Conservation (phyloP, 306 rosid genomes). For the Argentina anserina region DNA sequence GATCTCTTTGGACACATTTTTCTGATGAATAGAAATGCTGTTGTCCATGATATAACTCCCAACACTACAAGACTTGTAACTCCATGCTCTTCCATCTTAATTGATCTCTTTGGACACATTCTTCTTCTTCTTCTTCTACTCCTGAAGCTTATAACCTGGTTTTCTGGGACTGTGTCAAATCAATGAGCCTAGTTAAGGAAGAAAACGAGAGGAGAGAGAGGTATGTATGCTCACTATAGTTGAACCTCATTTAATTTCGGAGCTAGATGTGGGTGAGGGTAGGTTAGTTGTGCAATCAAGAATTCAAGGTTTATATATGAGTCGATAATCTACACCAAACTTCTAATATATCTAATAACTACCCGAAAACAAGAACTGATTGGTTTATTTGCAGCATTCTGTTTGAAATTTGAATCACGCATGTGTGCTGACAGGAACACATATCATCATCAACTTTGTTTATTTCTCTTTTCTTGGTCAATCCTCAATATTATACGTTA, state of each 20-base stretch:
- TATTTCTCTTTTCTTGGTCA: not conserved
- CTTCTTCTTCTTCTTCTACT: not conserved
- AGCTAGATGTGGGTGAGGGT: not conserved
- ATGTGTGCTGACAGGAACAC: not conserved
- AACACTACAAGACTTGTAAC: conserved; percentile 28
- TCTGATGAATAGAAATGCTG: conserved; percentile 42
- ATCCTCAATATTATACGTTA: not conserved
- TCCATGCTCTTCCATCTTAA: conserved; percentile 34
- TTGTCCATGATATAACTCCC: conserved; percentile 74
- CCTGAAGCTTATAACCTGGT: conserved; percentile 2
- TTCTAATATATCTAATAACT: not conserved
- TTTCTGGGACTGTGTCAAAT: not conserved
- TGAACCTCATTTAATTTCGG: conserved; percentile 16
- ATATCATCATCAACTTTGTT: not conserved
- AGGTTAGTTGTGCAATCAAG: not conserved
- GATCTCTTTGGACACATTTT: conserved; percentile 43
- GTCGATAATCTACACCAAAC: not conserved
- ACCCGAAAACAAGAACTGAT: not conserved
- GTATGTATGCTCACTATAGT: not conserved
- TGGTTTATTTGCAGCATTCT: not conserved
- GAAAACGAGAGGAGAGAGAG: not conserved
- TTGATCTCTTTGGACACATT: conserved; percentile 13
- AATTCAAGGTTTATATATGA: too few relatives aligned
- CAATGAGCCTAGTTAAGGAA: not conserved
- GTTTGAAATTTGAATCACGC: not conserved